A percentile compares a stretch with the other conserved stretches of the same genome.
Conservation (phyloP, 257 asterid species). For the Petunia secreta region DNA sequence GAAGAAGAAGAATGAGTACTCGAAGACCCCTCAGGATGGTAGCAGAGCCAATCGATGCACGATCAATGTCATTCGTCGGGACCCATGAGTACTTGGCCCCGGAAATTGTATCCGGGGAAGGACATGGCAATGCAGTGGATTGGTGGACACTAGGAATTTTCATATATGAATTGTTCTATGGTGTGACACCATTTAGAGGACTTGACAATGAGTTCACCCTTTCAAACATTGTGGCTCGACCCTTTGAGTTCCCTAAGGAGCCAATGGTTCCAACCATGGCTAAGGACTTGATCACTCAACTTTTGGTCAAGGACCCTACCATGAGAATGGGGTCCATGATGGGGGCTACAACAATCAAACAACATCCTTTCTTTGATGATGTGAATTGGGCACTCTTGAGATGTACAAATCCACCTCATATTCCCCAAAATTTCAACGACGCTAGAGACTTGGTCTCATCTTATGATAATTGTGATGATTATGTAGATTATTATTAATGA, state of each 20-base stretch:
- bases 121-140: conserved; percentile 78
- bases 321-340: conserved; percentile 70
- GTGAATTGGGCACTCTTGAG: conserved; percentile 85
- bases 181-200: conserved; percentile 72
- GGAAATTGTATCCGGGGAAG: conserved; percentile 71
- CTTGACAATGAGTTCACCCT: conserved; percentile 57
- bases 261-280: conserved; percentile 49
- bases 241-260: conserved; percentile 67
- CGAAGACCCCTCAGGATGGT: conserved; percentile 42
- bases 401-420: conserved; percentile 62
- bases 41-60: conserved; percentile 69
- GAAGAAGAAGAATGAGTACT: conserved; percentile 24
- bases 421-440: conserved; percentile 45
- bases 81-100: conserved; percentile 83
- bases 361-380: conserved; percentile 67
- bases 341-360: conserved; percentile 76
- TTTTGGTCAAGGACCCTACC: conserved; percentile 61
- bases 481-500: conserved; percentile 49
- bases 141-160: conserved; percentile 82
- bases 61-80: conserved; percentile 78
- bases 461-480: conserved; percentile 39
- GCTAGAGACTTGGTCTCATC: conserved; percentile 37
- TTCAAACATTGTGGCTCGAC: conserved; percentile 64
- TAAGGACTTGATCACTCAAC: conserved; percentile 58
- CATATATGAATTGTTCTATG: conserved; percentile 60